These are phyloP conservation scores for Hippophae tibetana DNA, from an alignment of 306 rosid species.

Conservation along the genomic window DNA sequence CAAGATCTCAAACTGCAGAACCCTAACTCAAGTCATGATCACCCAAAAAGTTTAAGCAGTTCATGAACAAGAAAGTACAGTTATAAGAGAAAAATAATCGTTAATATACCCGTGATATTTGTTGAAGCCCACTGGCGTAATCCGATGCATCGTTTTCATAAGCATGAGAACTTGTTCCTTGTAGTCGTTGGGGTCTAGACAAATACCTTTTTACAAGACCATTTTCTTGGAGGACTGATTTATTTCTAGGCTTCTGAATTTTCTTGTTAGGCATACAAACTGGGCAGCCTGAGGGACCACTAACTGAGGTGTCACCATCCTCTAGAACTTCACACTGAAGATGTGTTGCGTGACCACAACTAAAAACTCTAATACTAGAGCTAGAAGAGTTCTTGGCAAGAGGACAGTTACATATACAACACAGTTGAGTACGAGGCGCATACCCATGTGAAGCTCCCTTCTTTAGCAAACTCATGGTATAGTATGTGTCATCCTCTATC, in stretches of 20 bases:
- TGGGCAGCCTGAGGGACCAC: slow-evolving; percentile 72
- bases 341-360: slow-evolving; percentile 90
- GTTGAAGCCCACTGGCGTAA: slow-evolving; percentile 49
- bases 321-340: slow-evolving; percentile 74
- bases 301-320: slow-evolving; percentile 39
- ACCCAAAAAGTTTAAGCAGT: slow-evolving; percentile 11
- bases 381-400: slow-evolving; percentile 52
- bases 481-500: slow-evolving; percentile 89
- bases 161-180: slow-evolving; percentile 42
- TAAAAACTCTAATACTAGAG: slow-evolving; percentile 71
- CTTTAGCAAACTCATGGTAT: slow-evolving; percentile 87
- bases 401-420: slow-evolving; percentile 66
- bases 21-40: slow-evolving; percentile 18
- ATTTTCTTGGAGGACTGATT: slow-evolving; percentile 40
- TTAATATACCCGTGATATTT: slow-evolving; percentile 60
- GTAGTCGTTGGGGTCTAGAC: slow-evolving; percentile 38
- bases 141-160: slow-evolving; percentile 57
- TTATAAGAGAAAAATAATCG: neutral
- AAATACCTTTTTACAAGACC: slow-evolving; percentile 50
- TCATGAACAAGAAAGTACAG: neutral
- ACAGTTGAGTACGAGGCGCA: slow-evolving; percentile 58
- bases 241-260: slow-evolving; percentile 55
- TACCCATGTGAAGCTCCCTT: slow-evolving; percentile 92
- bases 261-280: slow-evolving; percentile 66
- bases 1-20: slow-evolving; percentile 89